Evolutionary conservation across 306 rosid species (phyloP), one percentile per base, ranked within the genome.

Genomic region (Cicer cuneatum): DNA sequence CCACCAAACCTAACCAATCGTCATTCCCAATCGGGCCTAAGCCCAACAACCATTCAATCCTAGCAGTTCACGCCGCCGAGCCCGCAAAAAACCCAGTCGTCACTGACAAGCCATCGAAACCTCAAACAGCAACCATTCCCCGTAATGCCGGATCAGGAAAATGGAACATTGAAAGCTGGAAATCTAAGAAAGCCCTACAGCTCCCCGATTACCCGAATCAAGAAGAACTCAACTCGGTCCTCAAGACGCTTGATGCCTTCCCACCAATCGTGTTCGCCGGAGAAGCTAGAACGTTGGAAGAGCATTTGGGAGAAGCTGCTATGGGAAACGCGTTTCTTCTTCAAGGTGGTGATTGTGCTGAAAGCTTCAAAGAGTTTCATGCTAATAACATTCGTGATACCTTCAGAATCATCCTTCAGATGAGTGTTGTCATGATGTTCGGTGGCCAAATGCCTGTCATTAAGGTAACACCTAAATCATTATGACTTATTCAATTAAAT

Each of bases 251-350:
- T 29, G 99, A 94, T 0, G 85, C 87, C 10, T 94, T 94, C 82
- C 99, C 99, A 6, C 99, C 99, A 9, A 90, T 94, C 39, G 99
- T 94, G 15, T 94, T 94, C 71, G 96, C 99, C 5, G 99, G 99
- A 0, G 99, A 94, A 81, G 99, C 99, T 0, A 66, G 99, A 73
- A 90, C 81, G 21, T 56, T 94, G 47, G 99, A 94, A 76, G 99
- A 94, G 47, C 86, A 81, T 1, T 73, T 92, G 1, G 96, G 79
- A 0, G 89, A 94, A 66, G 98, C 98, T 5, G 92, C 98, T 10
- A 14, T 88, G 87, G 98, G 97, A 6, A 94, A 94, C 52, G 97
- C 98, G 19, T 94, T 94, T 73, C 90, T 94, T 47, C 87, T 94
- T 0, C 93, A 87, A 13, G 98, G 97, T 7, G 98, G 98, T 5